Base-by-base conservation (phyloP, 148 eudicot species). In the Rheum nobile region DNA sequence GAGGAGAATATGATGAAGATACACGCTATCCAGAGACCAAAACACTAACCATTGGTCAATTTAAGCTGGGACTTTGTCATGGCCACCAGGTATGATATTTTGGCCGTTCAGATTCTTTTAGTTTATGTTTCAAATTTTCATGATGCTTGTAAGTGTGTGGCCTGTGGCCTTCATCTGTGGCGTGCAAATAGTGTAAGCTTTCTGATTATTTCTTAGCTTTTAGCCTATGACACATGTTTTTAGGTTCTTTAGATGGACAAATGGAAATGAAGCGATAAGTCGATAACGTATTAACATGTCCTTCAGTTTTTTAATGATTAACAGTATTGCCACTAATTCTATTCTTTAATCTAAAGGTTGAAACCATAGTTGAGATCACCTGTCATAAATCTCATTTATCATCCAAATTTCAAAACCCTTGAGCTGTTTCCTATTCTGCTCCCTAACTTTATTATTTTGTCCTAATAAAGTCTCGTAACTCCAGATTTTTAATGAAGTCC, bases 1-100 rank as follows among this genome's bases (percentile, higher is more conserved):
- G 93, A 78, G 98, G 97, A 76, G 98, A 95, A 86, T 91, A 91
- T 81, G 98, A 95, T 76, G 97, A 95, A 79, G 97, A 95, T 22
- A 38, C 90, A 22, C 97, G 91, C 48, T 95, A 89, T 83, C 98
- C 98, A 38, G 97, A 95, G 83, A 91, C 93, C 71, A 95, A 95
- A 84, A 91, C 96, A 69, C 80, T 91, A 48, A 90, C 96, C 16
- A 91, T 95, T 79, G 98, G 98, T 63, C 98, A 95, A 82, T 95
- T 95, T 77, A 95, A 91, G 90, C 93, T 95, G 78, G 98, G 97
- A 77, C 80, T 95, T 72, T 91, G 96, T 83, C 98, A 95, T 82
- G 98, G 98, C 75, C 98, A 95, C 82, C 98, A 95, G 98, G 97
- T 95, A 52, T 73, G 70, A 57, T 78, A 26, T 44, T 16, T 61